phyloP scores from a whole-genome alignment of 768 basidiomycete species.

The Panaeolus cyanescens region DNA sequence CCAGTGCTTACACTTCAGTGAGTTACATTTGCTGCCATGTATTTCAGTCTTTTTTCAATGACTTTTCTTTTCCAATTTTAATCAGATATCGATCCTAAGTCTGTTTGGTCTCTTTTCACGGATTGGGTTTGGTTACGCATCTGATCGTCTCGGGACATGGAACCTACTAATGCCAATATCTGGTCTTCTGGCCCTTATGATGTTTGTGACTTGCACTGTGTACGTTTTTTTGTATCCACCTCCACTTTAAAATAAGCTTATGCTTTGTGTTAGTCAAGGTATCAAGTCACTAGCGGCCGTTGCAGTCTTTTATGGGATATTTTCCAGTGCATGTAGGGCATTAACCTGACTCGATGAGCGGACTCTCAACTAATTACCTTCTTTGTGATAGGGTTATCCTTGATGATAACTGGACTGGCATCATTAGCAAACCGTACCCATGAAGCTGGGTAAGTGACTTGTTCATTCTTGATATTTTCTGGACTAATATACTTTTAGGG shows the following conservation, averaged over 20 bases:
- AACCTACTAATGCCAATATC: slow-evolving; percentile 36
- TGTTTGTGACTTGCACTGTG: slow-evolving; percentile 40
- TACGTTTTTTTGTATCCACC: slow-evolving; percentile 16
- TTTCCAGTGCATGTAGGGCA: slow-evolving; percentile 46
- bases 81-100: slow-evolving; percentile 39
- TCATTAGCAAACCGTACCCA: slow-evolving; percentile 28
- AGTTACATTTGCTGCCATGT: slow-evolving; percentile 13
- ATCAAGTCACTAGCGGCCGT: slow-evolving; percentile 39
- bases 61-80: slow-evolving; percentile 14
- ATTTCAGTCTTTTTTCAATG: slow-evolving; percentile 9
- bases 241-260: neutral
- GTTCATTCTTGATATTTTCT: neutral
- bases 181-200: slow-evolving; percentile 36
- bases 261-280: slow-evolving; percentile 27
- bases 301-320: slow-evolving; percentile 47
- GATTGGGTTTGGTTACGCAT: slow-evolving; percentile 33
- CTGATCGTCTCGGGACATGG: slow-evolving; percentile 39
- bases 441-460: slow-evolving; percentile 32
- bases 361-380: no score
- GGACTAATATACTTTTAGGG: slow-evolving; percentile 21
- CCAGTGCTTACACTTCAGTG: slow-evolving; percentile 51
- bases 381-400: slow-evolving; percentile 29
- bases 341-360: no score
- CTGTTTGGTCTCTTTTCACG: slow-evolving; percentile 35
- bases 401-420: slow-evolving; percentile 28